Evolutionary conservation across 148 eudicot species (phyloP), one percentile per base, ranked within the genome.

Genomic region (Vaccinium myrtillus): DNA sequence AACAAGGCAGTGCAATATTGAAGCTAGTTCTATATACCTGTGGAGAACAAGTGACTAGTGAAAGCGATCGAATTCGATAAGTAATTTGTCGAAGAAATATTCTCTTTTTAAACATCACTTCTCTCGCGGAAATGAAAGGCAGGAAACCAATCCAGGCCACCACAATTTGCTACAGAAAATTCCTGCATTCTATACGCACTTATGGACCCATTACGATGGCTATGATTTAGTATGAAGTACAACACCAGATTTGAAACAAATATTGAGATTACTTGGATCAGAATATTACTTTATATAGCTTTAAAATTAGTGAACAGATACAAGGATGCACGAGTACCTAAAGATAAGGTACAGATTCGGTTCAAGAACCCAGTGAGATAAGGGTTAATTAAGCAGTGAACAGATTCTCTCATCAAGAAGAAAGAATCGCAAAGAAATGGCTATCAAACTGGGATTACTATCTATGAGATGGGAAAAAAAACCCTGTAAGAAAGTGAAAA

Each of bases 401-500:
- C 6, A 43, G 46, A 43, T 43, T 43, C 46, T 43, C 6, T 14
- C 0, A 11, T 48, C 23, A 13, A 5, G 9, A 12, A 27, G 54
- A 11, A 23, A 46, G 4, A 75, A 4, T 12, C 12, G 27, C 7
- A 18, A 65, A 46, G 46, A 8, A 8, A 16, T 7, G 6, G 12
- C 18, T 9, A 19, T 39, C 13, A 39, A 39, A 80, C 39, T 58
- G 25, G 21, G 36, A 70, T 13, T 51, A 12, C 15, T 32, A 32
- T 13, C 74, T 12, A 69, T 12, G 74, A 69, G 1, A 16, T 27
- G 77, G 73, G 19, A 16, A 51, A 75, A 75, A 58, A 79, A 13
- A 81, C 81, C 87, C 84, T 61, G 75, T 61, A 74, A 63, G 82
- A 48, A 63, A 74, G 69, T 63, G 18, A 63, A 76, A 54, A 43